A percentile compares a stretch with the other conserved stretches of the same genome.
phyloP scores from a whole-genome alignment of 192 early-diverging fungal genomes.

The Backusella westeae region DNA sequence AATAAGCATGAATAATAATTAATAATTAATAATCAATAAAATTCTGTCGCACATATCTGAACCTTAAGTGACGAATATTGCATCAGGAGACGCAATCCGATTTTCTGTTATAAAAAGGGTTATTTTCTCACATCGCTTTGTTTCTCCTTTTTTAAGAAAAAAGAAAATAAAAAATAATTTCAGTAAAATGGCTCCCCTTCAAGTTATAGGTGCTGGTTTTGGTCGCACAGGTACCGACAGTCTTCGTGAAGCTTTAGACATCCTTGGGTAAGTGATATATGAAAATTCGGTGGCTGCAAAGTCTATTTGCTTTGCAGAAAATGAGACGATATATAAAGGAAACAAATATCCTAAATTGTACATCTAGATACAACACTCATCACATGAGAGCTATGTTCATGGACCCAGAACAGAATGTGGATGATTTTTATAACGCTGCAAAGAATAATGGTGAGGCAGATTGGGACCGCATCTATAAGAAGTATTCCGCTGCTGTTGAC shows the following conservation, averaged over 20 bases:
- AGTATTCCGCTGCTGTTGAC: conserved; percentile 23
- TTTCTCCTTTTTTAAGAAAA: too few species aligned
- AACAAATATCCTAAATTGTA: background rate
- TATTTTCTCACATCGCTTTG: too few species aligned
- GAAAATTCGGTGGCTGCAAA: background rate
- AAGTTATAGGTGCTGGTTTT: conserved; percentile 28
- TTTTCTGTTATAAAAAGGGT: too few species aligned
- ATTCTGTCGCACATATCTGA: too few species aligned
- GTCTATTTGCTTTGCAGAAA: too few species aligned
- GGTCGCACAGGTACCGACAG: conserved; percentile 28
- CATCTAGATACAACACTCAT: conserved; percentile 19
- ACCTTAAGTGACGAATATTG: too few species aligned
- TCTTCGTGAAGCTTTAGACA: conserved; percentile 19
- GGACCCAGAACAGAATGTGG: conserved; percentile 2
- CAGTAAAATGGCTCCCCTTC: conserved; percentile 13
- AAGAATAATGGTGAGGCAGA: conserved; percentile 10
- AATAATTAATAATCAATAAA: too few species aligned
- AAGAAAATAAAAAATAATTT: too few species aligned
- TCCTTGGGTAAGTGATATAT: conserved; percentile 13
- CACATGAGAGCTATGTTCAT: conserved; percentile 16
- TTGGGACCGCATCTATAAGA: conserved; percentile 12
- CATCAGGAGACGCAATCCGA: too few species aligned
- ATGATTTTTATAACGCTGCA: background rate
- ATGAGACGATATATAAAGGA: background rate
- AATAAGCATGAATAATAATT: too few species aligned